Percentiles rank a stretch among this genome's conserved stretches.
Evolutionary conservation across 164 flowering plant species (phyloP).

Genomic region (Brasenia schreberi): DNA sequence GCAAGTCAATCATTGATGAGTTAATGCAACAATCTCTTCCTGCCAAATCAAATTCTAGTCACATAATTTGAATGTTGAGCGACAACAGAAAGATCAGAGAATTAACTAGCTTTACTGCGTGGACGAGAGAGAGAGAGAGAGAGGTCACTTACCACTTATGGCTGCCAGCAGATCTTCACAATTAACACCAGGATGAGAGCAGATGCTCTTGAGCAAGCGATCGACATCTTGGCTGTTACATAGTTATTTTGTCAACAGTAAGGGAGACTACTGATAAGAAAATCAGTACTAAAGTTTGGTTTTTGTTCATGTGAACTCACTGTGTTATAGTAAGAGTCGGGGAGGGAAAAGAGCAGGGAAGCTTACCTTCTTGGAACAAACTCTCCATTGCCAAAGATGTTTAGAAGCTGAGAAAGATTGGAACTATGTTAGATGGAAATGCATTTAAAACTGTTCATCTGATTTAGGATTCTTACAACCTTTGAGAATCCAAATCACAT

Average conservation of each 20-base stretch:
- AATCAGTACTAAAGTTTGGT: background rate
- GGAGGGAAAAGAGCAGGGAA: too few species aligned
- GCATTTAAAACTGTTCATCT: too few species aligned
- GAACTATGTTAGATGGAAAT: too few species aligned
- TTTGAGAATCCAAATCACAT: too few species aligned
- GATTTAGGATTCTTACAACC: too few species aligned
- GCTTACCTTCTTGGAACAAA: conserved; percentile 64
- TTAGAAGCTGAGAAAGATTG: background rate
- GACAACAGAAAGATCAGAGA: background rate
- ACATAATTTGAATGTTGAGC: background rate
- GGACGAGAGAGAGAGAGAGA: background rate
- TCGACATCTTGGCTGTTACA: conserved; percentile 9
- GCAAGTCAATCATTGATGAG: conserved; percentile 34
- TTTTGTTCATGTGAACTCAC: too few species aligned
- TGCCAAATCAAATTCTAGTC: conserved; percentile 6
- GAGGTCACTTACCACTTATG: conserved; percentile 15
- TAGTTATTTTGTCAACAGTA: background rate
- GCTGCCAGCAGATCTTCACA: conserved; percentile 40
- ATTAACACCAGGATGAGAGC: conserved; percentile 36
- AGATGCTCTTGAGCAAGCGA: conserved; percentile 27
- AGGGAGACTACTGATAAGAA: background rate
- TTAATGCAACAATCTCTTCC: conserved; percentile 66
- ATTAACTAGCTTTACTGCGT: background rate
- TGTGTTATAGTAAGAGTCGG: too few species aligned
- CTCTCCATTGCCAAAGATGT: conserved; percentile 40